Base-by-base conservation (phyloP, 1,284 basidiomycete species). In the Ganoderma boninense region DNA sequence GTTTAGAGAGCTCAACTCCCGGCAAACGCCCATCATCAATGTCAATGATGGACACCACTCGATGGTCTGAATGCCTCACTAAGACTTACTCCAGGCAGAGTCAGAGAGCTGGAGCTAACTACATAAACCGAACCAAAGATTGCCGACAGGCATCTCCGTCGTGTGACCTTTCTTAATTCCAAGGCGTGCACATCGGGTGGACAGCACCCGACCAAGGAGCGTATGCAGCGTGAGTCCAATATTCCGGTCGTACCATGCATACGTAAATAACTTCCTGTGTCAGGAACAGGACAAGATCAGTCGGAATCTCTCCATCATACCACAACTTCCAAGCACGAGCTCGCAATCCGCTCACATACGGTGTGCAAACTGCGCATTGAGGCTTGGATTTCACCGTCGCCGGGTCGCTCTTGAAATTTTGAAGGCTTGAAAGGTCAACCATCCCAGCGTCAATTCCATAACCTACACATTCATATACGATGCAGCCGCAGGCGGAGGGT, bases 381-480 rank as follows among this genome's bases (percentile, higher is more conserved):
- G n/a, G 49, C 23, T 14, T 23, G 23, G n/a, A n/a, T n/a, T n/a
- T n/a, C n/a, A 26, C 7, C 1, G 38, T 32, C 29, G 14, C 7
- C 7, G 6, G 11, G 23, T 1, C 10, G 14, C 10, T 52, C 49
- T 52, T 52, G 29, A 32, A 32, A 32, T 2, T 32, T 32, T 32
- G 2, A 4, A 32, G n/a, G n/a, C n/a, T n/a, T n/a, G 4, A 32
- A 32, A 32, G 4, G 23, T 20, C n/a, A 52, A 52, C 10, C 10
- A 11, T 52, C 14, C 11, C 4, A 26, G 23, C 11, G 49, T 52
- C 23, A 26, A 26, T 52, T 52, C 23, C 49, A 52, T 52, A 52
- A 26, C 49, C 49, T 52, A 52, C 49, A 52, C 49, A 52, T 52
- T 52, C 49, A 52, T 52, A 52, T 52, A 2, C 49, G 49, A 52